Base-by-base conservation (phyloP, 306 rosid genomes). In the Pyrus communis region DNA sequence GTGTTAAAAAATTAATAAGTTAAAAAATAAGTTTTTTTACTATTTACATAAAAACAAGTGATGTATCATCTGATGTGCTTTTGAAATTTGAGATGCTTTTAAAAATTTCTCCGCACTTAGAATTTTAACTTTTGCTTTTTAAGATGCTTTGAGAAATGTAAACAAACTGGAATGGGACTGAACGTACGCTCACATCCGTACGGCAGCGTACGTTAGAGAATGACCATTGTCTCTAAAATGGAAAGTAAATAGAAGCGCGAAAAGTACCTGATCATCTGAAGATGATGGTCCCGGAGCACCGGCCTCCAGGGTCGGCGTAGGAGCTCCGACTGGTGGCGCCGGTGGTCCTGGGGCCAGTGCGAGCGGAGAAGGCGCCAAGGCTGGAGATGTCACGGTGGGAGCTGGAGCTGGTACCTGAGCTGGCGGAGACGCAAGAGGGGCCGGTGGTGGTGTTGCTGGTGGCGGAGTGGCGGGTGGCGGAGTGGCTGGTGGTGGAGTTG, bases 351-450 rank as follows among this genome's bases (percentile, higher is more conserved):
- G 84, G 3, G 77, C 66, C 54, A 54, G 78, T 7, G 72, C 76
- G 1, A 61, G 58, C 0, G 88, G 88, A 17, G 88, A 70, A 22
- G 89, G 91, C 13, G 94, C 84, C 0, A 85, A 85, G 33, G 92
- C 81, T 0, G 89, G 88, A 75, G 91, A 82, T 4, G 57, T 81
- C 31, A 9, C 21, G 63, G 79, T 77, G 2, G 97, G 94, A 49
- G 98, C 78, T 4, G 87, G 96, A 42, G 98, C 84, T 4, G 88
- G 85, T 6, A 88, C 88, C 0, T 75, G 82, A 46, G 77, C 81
- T 1, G 93, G 88, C 0, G 91, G 91, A 7, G 91, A 83, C 8
- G 93, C 83, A 18, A 80, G 79, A 6, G 85, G 86, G 5, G 89
- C 82, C 9, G 90, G 85, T 6, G 88, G 92, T 27, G 93, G 80